Percentiles rank a stretch among this genome's conserved stretches.
These are phyloP conservation scores for Phoma sp. DNA, from an alignment of 2,329 filamentous ascomycete genomes.

Conservation along the genomic window DNA sequence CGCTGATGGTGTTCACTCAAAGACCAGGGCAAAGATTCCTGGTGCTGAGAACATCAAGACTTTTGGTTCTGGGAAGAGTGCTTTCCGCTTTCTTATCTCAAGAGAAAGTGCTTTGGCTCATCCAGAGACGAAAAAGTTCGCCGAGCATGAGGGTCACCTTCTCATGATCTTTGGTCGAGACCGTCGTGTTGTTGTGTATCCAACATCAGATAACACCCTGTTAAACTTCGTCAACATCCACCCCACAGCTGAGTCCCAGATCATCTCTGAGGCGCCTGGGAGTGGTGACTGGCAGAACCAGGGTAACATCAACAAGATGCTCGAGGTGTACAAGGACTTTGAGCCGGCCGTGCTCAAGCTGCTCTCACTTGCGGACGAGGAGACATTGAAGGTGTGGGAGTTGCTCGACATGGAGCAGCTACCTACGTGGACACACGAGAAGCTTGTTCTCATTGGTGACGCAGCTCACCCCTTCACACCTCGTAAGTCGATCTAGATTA, in stretches of 20 bases:
- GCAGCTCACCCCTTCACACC: conserved; percentile 73
- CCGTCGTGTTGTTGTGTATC: conserved; percentile 56
- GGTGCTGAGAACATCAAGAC: conserved; percentile 45
- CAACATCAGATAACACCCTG: conserved; percentile 54
- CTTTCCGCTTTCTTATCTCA: conserved; percentile 63
- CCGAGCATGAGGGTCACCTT: conserved; percentile 48
- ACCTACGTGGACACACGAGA: conserved; percentile 61
- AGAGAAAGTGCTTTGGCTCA: conserved; percentile 52
- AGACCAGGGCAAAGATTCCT: conserved; percentile 30
- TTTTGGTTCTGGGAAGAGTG: conserved; percentile 60
- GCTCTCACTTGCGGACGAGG: conserved; percentile 48
- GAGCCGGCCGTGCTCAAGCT: conserved; percentile 45
- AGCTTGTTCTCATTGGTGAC: conserved; percentile 67
- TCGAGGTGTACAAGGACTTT: conserved; percentile 50
- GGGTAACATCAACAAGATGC: conserved; percentile 47
- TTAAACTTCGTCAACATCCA: conserved; percentile 57
- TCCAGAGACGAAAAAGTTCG: conserved; percentile 50
- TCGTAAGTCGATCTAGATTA: conserved; percentile 46
- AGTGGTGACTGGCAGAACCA: conserved; percentile 46
- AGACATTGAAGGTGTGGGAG: conserved; percentile 48
- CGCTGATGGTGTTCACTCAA: conserved; percentile 61
- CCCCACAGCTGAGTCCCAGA: conserved; percentile 42
- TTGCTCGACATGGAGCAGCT: conserved; percentile 65
- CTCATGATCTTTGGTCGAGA: conserved; percentile 54
- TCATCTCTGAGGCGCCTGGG: conserved; percentile 14